Base-by-base conservation (phyloP, 2,329 filamentous ascomycete genomes). In the Orbilia ellipsospora region DNA sequence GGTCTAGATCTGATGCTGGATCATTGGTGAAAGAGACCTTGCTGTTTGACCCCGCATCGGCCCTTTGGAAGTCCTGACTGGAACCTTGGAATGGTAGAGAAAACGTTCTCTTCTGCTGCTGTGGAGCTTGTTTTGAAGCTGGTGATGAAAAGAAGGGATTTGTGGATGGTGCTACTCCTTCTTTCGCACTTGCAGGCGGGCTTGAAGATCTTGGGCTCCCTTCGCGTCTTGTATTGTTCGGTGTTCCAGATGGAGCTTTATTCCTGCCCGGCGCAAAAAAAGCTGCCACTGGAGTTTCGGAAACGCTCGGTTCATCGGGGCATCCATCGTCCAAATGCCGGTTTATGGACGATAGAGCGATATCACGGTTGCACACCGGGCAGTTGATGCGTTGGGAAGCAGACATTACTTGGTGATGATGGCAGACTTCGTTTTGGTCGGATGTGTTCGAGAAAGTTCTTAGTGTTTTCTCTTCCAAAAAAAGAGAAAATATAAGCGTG, bases 271-370 rank as follows among this genome's bases (percentile, higher is more conserved):
- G 44, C 18, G 72, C 40, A 36, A 75, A 75, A 54, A 75, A 69
- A 0, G 59, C 60, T 1, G 72, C 63, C 16, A 54, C 40, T 18
- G 52, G 18, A 28, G 54, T 40, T 23, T 69, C 64, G 7, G 64
- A 44, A 18, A 28, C 44, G 42, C 65, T 42, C 42, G 48, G 61
- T 63, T 77, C 73, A 31, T 77, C 66, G 18, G 73, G 73, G 36
- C 94, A 98, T 78, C 87, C 88, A 31, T 92, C 94, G 83, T 98
- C 95, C 81, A 98, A 89, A 82, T 98, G 94, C 78, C 87, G 86
- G 83, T 98, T 98, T 85, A 98, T 98, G 78, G 90, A 88, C 80
- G 85, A 84, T 78, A 90, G 84, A 78, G 88, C 90, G 80, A 95
- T 92, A 67, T 86, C 85, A 79, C 91, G 90, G 80, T 88, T 86